Evolutionary conservation across 1,284 basidiomycete genomes (phyloP).

Genomic region (Taiwanofungus camphoratus): DNA sequence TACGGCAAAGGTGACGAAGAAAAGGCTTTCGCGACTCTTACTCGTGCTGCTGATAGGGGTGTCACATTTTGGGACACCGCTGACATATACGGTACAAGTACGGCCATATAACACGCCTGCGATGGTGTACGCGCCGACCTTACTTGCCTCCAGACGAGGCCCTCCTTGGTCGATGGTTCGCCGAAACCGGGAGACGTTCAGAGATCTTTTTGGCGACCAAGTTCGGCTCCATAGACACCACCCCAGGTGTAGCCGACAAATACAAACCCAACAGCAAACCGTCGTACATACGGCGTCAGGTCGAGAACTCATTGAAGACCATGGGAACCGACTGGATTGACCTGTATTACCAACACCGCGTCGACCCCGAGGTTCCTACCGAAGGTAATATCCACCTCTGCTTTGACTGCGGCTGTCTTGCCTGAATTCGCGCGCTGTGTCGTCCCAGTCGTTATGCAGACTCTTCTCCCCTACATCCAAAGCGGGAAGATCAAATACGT

Average conservation of each 20-base stretch:
- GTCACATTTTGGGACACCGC: slow-evolving; percentile 27
- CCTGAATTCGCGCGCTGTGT: not conserved
- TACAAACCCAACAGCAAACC: slow-evolving; percentile 2
- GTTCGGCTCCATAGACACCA: slow-evolving; percentile 24
- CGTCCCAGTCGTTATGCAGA: slow-evolving; percentile 5
- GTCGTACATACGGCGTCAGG: slow-evolving; percentile 20
- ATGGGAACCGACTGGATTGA: slow-evolving; percentile 34
- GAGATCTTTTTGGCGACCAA: slow-evolving; percentile 45
- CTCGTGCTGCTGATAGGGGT: not conserved
- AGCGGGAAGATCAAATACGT: slow-evolving; percentile 36
- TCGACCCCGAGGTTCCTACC: slow-evolving; percentile 27
- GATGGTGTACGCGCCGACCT: not conserved
- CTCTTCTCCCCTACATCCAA: slow-evolving; percentile 6
- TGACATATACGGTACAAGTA: slow-evolving; percentile 23
- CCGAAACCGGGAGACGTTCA: slow-evolving; percentile 31
- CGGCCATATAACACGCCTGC: slow-evolving; percentile 14
- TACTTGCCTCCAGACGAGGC: not conserved
- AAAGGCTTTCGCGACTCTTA: slow-evolving; percentile 22
- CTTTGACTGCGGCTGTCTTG: no score
- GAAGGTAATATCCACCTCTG: slow-evolving; percentile 15
- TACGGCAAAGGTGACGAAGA: slow-evolving; percentile 23
- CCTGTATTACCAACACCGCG: slow-evolving; percentile 32
- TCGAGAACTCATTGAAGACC: slow-evolving; percentile 31
- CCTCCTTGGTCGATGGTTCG: slow-evolving; percentile 25
- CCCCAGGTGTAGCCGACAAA: not conserved